phyloP scores from a whole-genome alignment of 306 rosid species.

The Pyrus betulifolia region DNA sequence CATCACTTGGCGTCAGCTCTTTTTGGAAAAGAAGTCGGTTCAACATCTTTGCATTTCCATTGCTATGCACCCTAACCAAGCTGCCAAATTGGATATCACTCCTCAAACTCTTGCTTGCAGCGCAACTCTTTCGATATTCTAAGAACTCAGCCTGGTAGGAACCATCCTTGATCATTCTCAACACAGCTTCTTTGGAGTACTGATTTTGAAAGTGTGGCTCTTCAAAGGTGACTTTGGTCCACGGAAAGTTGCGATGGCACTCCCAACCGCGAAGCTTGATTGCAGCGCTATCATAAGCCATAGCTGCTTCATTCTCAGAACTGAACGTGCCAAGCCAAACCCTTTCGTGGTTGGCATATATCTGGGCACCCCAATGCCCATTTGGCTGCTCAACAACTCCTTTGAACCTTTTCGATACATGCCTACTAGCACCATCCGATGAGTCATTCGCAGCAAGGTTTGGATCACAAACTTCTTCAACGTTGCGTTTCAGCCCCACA shows the following conservation, averaged over 20 bases:
- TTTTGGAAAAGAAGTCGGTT: conserved; percentile 26
- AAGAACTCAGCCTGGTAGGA: conserved; percentile 23
- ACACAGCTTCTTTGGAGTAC: conserved; percentile 20
- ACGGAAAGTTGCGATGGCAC: conserved; percentile 24
- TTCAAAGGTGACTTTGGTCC: conserved; percentile 8
- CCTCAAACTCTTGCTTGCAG: neutral
- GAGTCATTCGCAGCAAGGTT: neutral
- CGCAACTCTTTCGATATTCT: neutral
- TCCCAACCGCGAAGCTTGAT: conserved; percentile 24
- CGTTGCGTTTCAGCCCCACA: neutral
- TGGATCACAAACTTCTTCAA: neutral
- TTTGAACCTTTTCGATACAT: conserved; percentile 9
- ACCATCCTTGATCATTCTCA: conserved; percentile 31
- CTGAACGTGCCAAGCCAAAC: conserved; percentile 34
- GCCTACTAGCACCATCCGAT: neutral
- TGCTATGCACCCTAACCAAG: conserved; percentile 1
- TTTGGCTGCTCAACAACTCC: conserved; percentile 22
- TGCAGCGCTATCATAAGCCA: conserved; percentile 35
- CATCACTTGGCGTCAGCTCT: conserved; percentile 40
- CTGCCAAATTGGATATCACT: neutral
- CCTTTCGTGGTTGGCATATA: conserved; percentile 21
- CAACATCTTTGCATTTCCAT: conserved; percentile 1
- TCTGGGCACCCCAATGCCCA: conserved; percentile 39
- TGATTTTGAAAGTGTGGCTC: conserved; percentile 25
- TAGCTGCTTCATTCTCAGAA: conserved; percentile 26